A percentile compares a stretch with the other conserved stretches of the same genome.
Conservation (phyloP, 2,329 filamentous ascomycete species). For the Alternaria infectoria region DNA sequence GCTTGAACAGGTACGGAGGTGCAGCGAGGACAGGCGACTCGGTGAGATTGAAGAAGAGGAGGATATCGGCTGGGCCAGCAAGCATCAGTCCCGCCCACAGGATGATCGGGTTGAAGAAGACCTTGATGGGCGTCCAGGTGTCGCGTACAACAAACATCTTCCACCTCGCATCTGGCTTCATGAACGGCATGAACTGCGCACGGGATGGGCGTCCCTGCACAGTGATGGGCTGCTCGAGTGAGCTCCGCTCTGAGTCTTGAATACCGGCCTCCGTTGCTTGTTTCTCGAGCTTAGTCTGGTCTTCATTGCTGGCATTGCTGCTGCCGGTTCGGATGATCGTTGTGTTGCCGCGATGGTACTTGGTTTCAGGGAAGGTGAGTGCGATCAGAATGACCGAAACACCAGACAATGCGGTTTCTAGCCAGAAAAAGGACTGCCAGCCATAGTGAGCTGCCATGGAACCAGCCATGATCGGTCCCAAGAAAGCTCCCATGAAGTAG, state of each 20-base stretch:
- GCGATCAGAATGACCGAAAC: conserved; percentile 51
- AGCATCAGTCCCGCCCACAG: conserved; percentile 45
- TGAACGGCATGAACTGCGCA: conserved; percentile 48
- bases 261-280: conserved; percentile 22
- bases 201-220: conserved; percentile 49
- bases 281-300: conserved; percentile 35
- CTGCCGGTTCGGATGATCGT: neutral
- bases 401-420: conserved; percentile 49
- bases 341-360: conserved; percentile 43
- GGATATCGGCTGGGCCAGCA: conserved; percentile 47
- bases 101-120: conserved; percentile 56
- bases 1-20: conserved; percentile 55
- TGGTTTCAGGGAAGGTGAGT: conserved; percentile 53
- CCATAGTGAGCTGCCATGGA: conserved; percentile 51
- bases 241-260: conserved; percentile 32
- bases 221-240: conserved; percentile 20
- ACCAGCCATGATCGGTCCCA: conserved; percentile 54
- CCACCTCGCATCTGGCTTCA: conserved; percentile 49
- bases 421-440: conserved; percentile 57
- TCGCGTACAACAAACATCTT: conserved; percentile 51
- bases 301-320: neutral
- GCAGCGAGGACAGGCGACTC: conserved; percentile 56
- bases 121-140: conserved; percentile 49
- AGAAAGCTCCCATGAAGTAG: conserved; percentile 52
- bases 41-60: conserved; percentile 60